These are phyloP conservation scores for Macrolepiota dolichaula DNA, from an alignment of 768 basidiomycete species.

Conservation along the genomic window DNA sequence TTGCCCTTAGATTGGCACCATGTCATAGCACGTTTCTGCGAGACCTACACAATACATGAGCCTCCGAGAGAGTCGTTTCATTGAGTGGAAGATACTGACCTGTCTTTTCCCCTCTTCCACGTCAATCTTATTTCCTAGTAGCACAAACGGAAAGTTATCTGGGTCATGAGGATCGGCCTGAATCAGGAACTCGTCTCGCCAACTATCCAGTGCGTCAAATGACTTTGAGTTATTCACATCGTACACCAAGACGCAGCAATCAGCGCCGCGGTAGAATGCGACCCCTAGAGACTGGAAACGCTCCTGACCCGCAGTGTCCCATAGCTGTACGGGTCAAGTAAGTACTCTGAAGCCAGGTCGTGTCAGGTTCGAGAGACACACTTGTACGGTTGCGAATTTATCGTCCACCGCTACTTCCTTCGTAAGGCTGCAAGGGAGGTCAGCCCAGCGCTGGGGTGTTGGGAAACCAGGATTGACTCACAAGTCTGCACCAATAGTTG, in stretches of 20 bases:
- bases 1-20: constrained; percentile 99
- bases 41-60: constrained; percentile 57
- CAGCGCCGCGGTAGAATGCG: constrained; percentile 98
- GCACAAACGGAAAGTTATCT: constrained; percentile 99
- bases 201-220: constrained; percentile 97
- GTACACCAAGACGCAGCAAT: constrained; percentile 98
- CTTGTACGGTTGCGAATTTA: constrained; percentile 98
- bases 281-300: constrained; percentile 99
- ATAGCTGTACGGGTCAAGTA: constrained; percentile 53
- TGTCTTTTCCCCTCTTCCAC: constrained; percentile 98
- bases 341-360: background rate
- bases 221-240: constrained; percentile 99
- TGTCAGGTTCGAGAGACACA: constrained; percentile 22
- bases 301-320: constrained; percentile 99
- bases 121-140: constrained; percentile 99
- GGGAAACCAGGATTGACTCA: constrained; percentile 37
- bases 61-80: background rate
- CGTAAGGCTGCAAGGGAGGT: constrained; percentile 60
- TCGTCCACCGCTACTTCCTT: constrained; percentile 99
- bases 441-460: constrained; percentile 19
- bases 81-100: constrained; percentile 42
- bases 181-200: constrained; percentile 99
- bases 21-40: constrained; percentile 99
- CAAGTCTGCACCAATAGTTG: constrained; percentile 99
- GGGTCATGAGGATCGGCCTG: constrained; percentile 98